Base-by-base conservation (phyloP, 345 rosid species). In the Trapa bicornis region DNA sequence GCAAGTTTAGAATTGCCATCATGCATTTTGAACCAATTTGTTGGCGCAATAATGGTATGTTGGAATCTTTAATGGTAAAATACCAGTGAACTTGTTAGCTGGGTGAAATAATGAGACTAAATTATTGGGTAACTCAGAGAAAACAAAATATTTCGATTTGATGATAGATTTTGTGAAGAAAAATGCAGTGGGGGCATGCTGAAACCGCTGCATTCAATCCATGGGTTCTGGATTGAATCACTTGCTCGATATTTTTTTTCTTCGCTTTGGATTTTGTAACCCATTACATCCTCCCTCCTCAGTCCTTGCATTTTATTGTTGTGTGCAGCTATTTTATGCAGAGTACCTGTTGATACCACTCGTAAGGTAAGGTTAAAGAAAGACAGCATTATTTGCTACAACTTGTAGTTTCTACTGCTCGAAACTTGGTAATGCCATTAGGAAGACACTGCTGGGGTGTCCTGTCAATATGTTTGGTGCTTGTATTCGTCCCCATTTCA, bases 321-420 rank as follows among this genome's bases (percentile, higher is more conserved):
- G 45, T 54, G 69, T 77, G 85, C 89, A 92, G 96, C 93, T 92
- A 64, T 92, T 92, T 73, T 92, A 92, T 68, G 86, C 97, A 0
- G 98, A 93, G 77, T 93, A 93, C 83, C 66, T 93, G 82, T 89
- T 92, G 32, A 79, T 93, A 68, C 98, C 98, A 0, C 77, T 93
- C 45, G 82, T 89, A 65, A 86, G 91, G 77, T 93, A 22, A 22
- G 29, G 29, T 22, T 22, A 22, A 11, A 58, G 63, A 38, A 58
- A n/a, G 37, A 32, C 16, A 58, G 35, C 4, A 33, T 58, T 12
- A 11, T 22, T 22, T 10, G n/a, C n/a, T 32, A 37, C 37, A 57
- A 57, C 29, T 22, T 22, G 29, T 22, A 22, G 29, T 6, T 57
- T 57, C 13, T 7, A n/a, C 22, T 12, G 37, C 37, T 29, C 22